phyloP scores from a whole-genome alignment of 2,329 filamentous ascomycete species.

The Alternaria tenuissima region DNA sequence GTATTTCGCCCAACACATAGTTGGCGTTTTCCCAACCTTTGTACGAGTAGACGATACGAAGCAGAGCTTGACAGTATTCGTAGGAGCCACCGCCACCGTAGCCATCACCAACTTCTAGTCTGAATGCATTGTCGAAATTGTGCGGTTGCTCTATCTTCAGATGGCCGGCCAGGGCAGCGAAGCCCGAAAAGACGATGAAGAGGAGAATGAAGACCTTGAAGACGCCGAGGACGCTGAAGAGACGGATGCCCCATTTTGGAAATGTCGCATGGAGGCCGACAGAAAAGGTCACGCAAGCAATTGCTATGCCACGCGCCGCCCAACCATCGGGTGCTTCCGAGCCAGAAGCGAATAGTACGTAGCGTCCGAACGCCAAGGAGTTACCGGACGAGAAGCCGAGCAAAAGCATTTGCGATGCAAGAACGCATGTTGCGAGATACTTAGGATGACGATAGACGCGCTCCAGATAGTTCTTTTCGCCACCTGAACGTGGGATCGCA shows the following conservation, averaged over 20 bases:
- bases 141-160: slow-evolving; percentile 56
- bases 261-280: slow-evolving; percentile 61
- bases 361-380: slow-evolving; percentile 66
- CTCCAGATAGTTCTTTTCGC: slow-evolving; percentile 73
- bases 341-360: slow-evolving; percentile 65
- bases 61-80: slow-evolving; percentile 64
- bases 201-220: slow-evolving; percentile 69
- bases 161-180: slow-evolving; percentile 46
- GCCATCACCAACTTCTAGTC: slow-evolving; percentile 49
- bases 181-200: slow-evolving; percentile 68
- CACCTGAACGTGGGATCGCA: slow-evolving; percentile 68
- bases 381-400: slow-evolving; percentile 69
- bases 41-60: slow-evolving; percentile 68
- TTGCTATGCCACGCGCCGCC: slow-evolving; percentile 63
- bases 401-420: slow-evolving; percentile 68
- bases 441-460: slow-evolving; percentile 67
- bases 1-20: slow-evolving; percentile 67
- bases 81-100: slow-evolving; percentile 48
- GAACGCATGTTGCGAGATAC: slow-evolving; percentile 67
- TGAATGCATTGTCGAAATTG: slow-evolving; percentile 68
- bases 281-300: slow-evolving; percentile 60
- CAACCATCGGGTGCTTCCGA: slow-evolving; percentile 60
- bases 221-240: slow-evolving; percentile 66
- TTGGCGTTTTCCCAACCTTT: slow-evolving; percentile 64
- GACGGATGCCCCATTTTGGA: slow-evolving; percentile 66